phyloP scores from a whole-genome alignment of 1,284 basidiomycete species.

The Bjerkandera adusta region DNA sequence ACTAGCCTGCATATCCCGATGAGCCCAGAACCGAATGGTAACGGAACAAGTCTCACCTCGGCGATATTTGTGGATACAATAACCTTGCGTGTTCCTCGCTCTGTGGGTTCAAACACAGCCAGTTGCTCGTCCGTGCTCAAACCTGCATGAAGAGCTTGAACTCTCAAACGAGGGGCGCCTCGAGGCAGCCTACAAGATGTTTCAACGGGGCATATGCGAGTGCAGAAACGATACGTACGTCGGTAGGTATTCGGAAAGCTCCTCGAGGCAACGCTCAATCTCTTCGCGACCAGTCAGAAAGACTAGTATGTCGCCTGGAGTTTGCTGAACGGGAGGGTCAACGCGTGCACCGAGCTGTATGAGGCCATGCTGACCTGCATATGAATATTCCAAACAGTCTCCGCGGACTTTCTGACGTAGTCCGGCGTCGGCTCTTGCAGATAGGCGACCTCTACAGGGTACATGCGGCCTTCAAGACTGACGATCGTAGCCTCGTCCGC shows the following conservation, averaged over 20 bases:
- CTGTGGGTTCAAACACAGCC: constrained; percentile 77
- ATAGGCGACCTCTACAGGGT: constrained; percentile 85
- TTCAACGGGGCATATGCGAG: constrained; percentile 7
- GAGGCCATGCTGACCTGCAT: constrained; percentile 51
- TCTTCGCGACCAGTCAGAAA: constrained; percentile 98
- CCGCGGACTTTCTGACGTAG: constrained; percentile 82
- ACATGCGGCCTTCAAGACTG: constrained; percentile 91
- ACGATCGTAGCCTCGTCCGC: constrained; percentile 71
- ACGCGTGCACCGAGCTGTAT: neutral
- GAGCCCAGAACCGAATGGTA: neutral
- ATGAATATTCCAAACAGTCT: constrained; percentile 87
- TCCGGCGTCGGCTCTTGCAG: constrained; percentile 72
- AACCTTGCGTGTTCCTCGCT: constrained; percentile 80
- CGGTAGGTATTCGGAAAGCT: constrained; percentile 75
- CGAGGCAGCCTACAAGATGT: constrained; percentile 58
- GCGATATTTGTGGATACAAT: constrained; percentile 96
- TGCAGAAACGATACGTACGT: constrained; percentile 47
- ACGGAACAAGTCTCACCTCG: constrained; percentile 52
- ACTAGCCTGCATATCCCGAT: constrained; percentile 58
- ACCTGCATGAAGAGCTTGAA: constrained; percentile 87
- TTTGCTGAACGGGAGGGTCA: constrained; percentile 46
- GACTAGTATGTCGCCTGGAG: constrained; percentile 87
- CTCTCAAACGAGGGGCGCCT: constrained; percentile 55
- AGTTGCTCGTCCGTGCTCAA: constrained; percentile 85
- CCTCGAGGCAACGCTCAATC: constrained; percentile 86